phyloP scores from a whole-genome alignment of 106 monocot genomes.

The Apostasia ramifera region DNA sequence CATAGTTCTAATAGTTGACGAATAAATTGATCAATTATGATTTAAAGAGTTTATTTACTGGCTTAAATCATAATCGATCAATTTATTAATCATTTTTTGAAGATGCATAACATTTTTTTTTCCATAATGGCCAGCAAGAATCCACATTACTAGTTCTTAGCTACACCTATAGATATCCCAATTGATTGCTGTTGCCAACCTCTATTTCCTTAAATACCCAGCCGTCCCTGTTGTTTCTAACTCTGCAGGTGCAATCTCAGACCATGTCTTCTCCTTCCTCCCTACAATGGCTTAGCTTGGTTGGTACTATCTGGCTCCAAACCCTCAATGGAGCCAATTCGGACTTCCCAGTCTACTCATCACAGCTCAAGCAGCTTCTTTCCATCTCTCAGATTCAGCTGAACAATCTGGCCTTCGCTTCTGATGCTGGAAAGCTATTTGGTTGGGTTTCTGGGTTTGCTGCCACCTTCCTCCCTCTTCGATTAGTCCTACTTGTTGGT shows the following conservation, averaged over 20 bases:
- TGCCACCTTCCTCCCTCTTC: slow-evolving; percentile 44
- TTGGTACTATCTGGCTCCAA: slow-evolving; percentile 72
- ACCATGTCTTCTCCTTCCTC: slow-evolving; percentile 25
- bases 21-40: too few species aligned
- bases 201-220: slow-evolving; percentile 9
- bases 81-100: too few species aligned
- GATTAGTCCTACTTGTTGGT: slow-evolving; percentile 47
- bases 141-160: slow-evolving; percentile 15
- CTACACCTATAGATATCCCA: slow-evolving; percentile 10
- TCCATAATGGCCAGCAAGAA: slow-evolving; percentile 21
- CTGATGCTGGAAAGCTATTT: slow-evolving; percentile 73
- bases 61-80: too few species aligned
- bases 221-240: neutral
- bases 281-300: slow-evolving; percentile 61
- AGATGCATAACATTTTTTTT: too few species aligned
- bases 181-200: neutral
- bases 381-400: slow-evolving; percentile 69
- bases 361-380: slow-evolving; percentile 64
- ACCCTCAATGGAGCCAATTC: slow-evolving; percentile 56
- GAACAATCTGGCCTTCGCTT: slow-evolving; percentile 76
- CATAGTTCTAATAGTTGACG: too few species aligned
- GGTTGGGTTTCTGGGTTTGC: slow-evolving; percentile 72
- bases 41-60: too few species aligned
- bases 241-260: neutral
- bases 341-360: slow-evolving; percentile 83